Conservation (phyloP, 495 filamentous ascomycete species). For the Neurospora sp. region DNA sequence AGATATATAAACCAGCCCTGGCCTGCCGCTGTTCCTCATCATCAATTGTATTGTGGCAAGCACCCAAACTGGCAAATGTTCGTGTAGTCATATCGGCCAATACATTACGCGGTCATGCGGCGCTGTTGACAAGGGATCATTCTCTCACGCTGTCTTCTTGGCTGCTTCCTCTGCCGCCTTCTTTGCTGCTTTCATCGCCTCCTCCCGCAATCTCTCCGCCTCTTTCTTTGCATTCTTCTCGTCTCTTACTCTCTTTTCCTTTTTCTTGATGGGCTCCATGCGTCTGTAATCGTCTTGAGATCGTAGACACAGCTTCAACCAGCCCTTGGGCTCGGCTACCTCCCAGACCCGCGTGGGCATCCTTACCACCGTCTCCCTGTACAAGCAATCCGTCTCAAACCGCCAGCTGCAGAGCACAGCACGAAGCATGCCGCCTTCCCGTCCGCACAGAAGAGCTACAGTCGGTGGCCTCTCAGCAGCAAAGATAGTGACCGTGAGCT, state of each 20-base stretch:
- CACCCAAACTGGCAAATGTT: background rate
- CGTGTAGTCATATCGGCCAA: background rate
- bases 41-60: background rate
- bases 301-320: background rate
- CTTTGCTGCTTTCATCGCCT: no score
- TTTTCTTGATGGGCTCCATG: background rate
- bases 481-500: constrained; percentile 28
- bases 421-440: constrained; percentile 33
- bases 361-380: constrained; percentile 29
- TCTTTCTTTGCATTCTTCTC: no score
- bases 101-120: background rate
- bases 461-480: constrained; percentile 23
- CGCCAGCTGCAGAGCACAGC: constrained; percentile 30
- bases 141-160: background rate
- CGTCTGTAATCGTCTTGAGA: background rate
- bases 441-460: constrained; percentile 22
- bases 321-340: background rate
- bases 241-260: background rate
- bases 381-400: constrained; percentile 17
- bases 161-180: background rate
- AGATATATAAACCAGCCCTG: background rate
- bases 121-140: background rate
- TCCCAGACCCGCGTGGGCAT: constrained; percentile 15
- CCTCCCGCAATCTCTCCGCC: no score
- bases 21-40: background rate